A percentile compares a stretch with the other conserved stretches of the same genome.
These are phyloP conservation scores for Saccharum hybrid DNA, from an alignment of 202 grass and related monocot species.

Conservation along the genomic window DNA sequence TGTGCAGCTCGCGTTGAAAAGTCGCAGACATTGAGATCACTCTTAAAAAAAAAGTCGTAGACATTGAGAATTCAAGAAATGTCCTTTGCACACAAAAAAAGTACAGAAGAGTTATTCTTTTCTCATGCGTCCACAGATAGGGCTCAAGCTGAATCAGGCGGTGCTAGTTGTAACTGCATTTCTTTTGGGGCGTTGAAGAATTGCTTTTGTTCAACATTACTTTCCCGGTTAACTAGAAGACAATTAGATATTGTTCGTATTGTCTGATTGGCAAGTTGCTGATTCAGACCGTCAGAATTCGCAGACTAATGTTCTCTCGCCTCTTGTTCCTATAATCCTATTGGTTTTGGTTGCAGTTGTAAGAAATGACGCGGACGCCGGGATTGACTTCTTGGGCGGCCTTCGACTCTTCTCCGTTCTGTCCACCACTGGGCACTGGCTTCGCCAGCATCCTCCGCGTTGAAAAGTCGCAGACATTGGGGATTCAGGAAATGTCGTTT, in stretches of 20 bases:
- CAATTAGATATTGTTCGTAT: background rate
- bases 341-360: conserved; percentile 4
- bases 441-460: no score
- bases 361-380: background rate
- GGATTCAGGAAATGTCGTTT: no score
- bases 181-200: background rate
- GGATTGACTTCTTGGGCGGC: background rate
- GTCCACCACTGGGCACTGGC: no score
- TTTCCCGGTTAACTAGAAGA: background rate
- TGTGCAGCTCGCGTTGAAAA: conserved; percentile 9
- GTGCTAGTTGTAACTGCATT: background rate
- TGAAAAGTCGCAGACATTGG: background rate
- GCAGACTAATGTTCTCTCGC: background rate
- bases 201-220: background rate
- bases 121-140: background rate
- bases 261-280: conserved; percentile 2
- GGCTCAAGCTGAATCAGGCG: background rate
- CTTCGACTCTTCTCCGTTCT: background rate
- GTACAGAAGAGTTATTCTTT: background rate
- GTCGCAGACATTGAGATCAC: background rate
- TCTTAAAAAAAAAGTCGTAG: background rate
- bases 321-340: background rate
- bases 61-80: background rate
- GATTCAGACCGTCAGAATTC: conserved; percentile 33
- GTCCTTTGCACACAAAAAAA: background rate